Conservation (phyloP, 345 rosid genomes). For the Eucalyptus tenuipes region DNA sequence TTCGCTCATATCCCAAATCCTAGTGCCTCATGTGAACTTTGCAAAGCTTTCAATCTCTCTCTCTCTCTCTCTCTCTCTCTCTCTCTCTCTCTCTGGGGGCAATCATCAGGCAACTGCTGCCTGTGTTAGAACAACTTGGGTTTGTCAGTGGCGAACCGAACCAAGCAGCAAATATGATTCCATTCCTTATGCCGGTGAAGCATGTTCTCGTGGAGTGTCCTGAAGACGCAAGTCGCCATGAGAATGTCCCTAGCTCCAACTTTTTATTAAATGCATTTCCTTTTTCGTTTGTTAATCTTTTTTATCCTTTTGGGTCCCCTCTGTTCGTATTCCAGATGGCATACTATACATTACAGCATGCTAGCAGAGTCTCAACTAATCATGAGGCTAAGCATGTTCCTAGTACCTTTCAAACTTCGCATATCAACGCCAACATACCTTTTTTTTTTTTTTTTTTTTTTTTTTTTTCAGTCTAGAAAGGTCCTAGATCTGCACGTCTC, state of each 20-base stretch:
- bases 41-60: not conserved
- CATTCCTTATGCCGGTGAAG: not conserved
- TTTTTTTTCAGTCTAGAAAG: not conserved
- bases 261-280: not conserved
- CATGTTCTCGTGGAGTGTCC: not conserved
- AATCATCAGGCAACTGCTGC: not conserved
- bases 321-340: not conserved
- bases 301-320: not conserved
- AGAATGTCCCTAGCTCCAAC: not conserved
- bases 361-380: not conserved
- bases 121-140: not conserved
- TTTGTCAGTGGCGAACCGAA: not conserved
- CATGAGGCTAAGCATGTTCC: not conserved
- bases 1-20: not conserved
- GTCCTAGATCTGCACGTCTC: not conserved
- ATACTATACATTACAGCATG: not conserved
- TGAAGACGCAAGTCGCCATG: not conserved
- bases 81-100: not conserved
- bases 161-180: not conserved
- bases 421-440: not conserved
- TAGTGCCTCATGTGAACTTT: not conserved
- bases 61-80: no score
- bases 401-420: not conserved
- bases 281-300: not conserved
- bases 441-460: not conserved